A percentile compares a stretch with the other conserved stretches of the same genome.
Evolutionary conservation across 768 basidiomycete species (phyloP).

Genomic region (Lyophyllum semitale): DNA sequence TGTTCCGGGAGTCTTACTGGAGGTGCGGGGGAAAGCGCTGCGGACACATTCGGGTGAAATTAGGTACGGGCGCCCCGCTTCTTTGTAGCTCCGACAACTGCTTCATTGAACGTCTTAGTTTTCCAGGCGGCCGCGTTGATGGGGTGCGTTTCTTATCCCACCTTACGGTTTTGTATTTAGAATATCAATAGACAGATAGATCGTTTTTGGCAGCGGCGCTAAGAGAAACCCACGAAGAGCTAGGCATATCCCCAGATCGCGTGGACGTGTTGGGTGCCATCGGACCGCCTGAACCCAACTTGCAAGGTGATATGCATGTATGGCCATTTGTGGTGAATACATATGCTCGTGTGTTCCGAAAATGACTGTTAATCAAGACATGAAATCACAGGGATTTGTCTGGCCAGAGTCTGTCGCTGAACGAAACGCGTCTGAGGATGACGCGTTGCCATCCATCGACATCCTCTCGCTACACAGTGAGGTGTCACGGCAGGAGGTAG

Average conservation of each 20-base stretch:
- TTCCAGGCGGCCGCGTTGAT: slow-evolving; percentile 75
- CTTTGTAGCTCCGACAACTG: not conserved
- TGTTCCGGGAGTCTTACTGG: slow-evolving; percentile 67
- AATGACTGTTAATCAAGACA: slow-evolving; percentile 11
- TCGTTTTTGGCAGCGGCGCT: slow-evolving; percentile 61
- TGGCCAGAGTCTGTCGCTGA: slow-evolving; percentile 21
- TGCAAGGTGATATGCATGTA: slow-evolving; percentile 59
- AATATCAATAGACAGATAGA: slow-evolving; percentile 43
- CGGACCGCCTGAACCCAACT: slow-evolving; percentile 60
- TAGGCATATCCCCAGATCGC: slow-evolving; percentile 59
- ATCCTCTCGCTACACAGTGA: slow-evolving; percentile 44
- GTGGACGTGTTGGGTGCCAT: slow-evolving; percentile 69
- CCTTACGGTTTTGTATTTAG: slow-evolving; percentile 1
- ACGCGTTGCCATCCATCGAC: slow-evolving; percentile 62
- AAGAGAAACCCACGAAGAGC: slow-evolving; percentile 75
- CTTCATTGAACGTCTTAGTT: slow-evolving; percentile 42
- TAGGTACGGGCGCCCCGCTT: slow-evolving; percentile 45
- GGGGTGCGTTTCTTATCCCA: slow-evolving; percentile 38
- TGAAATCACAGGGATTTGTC: slow-evolving; percentile 39
- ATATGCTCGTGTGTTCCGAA: not conserved
- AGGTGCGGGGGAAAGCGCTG: slow-evolving; percentile 65
- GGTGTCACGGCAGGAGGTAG: slow-evolving; percentile 65
- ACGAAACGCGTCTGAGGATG: slow-evolving; percentile 30
- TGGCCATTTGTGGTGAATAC: slow-evolving; percentile 76
- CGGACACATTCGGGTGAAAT: slow-evolving; percentile 82